Evolutionary conservation across 2,329 filamentous ascomycete genomes (phyloP).

Genomic region (Aspergillus sp.): DNA sequence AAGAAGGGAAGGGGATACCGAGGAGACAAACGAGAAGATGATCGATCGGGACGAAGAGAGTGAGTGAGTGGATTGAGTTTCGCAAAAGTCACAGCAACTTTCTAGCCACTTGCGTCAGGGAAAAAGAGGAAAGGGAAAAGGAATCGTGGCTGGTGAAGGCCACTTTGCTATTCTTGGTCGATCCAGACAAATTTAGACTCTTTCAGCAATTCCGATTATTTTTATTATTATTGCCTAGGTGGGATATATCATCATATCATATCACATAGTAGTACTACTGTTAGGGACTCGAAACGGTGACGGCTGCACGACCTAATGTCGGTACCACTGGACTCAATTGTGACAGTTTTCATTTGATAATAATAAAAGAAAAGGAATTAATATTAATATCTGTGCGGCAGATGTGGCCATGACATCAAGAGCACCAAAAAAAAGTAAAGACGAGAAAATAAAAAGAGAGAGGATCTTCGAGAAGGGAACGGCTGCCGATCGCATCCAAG

Average conservation of each 20-base stretch:
- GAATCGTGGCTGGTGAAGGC: conserved; percentile 9
- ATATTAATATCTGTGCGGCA: not conserved
- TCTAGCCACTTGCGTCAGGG: conserved; percentile 16
- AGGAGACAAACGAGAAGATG: not conserved
- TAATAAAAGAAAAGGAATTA: not conserved
- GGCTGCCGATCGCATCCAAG: not conserved
- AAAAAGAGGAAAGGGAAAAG: not conserved
- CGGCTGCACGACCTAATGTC: too few relatives aligned
- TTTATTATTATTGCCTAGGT: too few relatives aligned
- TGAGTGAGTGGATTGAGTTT: conserved; percentile 5
- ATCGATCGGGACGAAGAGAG: not conserved
- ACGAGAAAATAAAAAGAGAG: not conserved
- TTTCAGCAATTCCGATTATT: too few relatives aligned
- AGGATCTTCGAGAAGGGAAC: not conserved
- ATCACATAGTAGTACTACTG: too few relatives aligned
- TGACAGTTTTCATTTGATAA: not conserved
- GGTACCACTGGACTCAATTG: too few relatives aligned
- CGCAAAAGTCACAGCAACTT: not conserved
- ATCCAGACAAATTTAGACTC: too few relatives aligned
- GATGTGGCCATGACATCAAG: not conserved
- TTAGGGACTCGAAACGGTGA: too few relatives aligned
- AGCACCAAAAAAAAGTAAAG: not conserved
- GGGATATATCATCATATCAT: too few relatives aligned
- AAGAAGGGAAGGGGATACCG: not conserved
- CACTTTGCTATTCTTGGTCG: not conserved